Conservation (phyloP, 495 filamentous ascomycete species). For the Talaromyces ruber region DNA sequence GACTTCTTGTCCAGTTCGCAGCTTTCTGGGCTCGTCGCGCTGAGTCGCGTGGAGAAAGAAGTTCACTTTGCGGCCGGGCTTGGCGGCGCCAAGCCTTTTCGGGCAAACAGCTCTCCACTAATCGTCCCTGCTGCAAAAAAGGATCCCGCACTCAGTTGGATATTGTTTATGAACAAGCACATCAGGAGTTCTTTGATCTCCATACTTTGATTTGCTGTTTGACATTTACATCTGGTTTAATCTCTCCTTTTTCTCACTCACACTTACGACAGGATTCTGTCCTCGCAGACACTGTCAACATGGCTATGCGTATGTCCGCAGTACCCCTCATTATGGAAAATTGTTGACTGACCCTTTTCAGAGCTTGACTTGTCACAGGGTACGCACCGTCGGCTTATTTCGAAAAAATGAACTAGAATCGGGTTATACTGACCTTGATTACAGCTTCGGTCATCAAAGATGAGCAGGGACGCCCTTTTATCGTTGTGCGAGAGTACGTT, state of each 20-base stretch:
- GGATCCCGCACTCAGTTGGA: not conserved
- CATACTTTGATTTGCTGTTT: not conserved
- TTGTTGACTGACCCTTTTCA: constrained; percentile 28
- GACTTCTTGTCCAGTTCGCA: not conserved
- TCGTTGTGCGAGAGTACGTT: constrained; percentile 94
- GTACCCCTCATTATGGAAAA: constrained; percentile 28
- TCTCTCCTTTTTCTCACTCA: not conserved
- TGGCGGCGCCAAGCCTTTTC: constrained; percentile 4
- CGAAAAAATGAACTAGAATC: not conserved
- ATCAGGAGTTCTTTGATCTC: not conserved
- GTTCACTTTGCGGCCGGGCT: not conserved
- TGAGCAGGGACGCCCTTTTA: constrained; percentile 94
- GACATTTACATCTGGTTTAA: constrained; percentile 6
- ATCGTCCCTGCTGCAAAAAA: not conserved
- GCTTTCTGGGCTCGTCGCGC: not conserved
- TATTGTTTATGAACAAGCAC: not conserved
- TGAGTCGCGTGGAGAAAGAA: constrained; percentile 13
- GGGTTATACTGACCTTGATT: not conserved
- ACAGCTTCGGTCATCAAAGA: constrained; percentile 73
- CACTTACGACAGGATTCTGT: constrained; percentile 8
- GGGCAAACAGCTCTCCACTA: constrained; percentile 1
- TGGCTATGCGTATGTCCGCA: constrained; percentile 55
- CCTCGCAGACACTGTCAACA: constrained; percentile 38
- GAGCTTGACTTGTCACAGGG: constrained; percentile 73
- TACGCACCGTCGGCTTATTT: constrained; percentile 17